These are phyloP conservation scores for Penicillium sumatraense DNA, from an alignment of 2,329 filamentous ascomycete species.

Conservation along the genomic window DNA sequence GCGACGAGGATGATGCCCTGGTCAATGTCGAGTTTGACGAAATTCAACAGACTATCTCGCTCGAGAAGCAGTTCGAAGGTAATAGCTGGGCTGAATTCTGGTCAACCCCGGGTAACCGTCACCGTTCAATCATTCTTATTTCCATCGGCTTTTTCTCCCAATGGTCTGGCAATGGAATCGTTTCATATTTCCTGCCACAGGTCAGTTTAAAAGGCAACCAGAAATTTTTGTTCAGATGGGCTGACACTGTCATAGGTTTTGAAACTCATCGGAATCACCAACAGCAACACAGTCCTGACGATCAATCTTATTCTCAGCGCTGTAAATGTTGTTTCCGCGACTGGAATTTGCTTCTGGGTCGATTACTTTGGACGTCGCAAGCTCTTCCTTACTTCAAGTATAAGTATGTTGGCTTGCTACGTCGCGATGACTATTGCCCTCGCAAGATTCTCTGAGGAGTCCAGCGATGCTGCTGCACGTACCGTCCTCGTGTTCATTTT, in stretches of 20 bases:
- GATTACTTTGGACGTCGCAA: slow-evolving; percentile 19
- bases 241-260: slow-evolving; percentile 17
- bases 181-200: slow-evolving; percentile 42
- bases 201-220: slow-evolving; percentile 15
- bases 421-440: slow-evolving; percentile 14
- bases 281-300: slow-evolving; percentile 18
- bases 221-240: background rate
- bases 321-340: slow-evolving; percentile 21
- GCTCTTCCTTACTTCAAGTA: slow-evolving; percentile 17
- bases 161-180: slow-evolving; percentile 57
- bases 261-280: slow-evolving; percentile 20
- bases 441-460: slow-evolving; percentile 3
- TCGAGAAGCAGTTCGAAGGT: slow-evolving; percentile 18
- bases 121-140: slow-evolving; percentile 57
- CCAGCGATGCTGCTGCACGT: background rate
- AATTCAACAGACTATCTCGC: slow-evolving; percentile 17
- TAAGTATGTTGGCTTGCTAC: slow-evolving; percentile 16
- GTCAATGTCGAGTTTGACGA: slow-evolving; percentile 23
- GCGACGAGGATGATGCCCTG: slow-evolving; percentile 38
- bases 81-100: slow-evolving; percentile 20
- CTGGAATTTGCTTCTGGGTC: slow-evolving; percentile 21
- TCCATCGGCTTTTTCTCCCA: slow-evolving; percentile 61
- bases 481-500: slow-evolving; percentile 16
- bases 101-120: slow-evolving; percentile 53
- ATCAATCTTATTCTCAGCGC: slow-evolving; percentile 21